A percentile compares a stretch with the other conserved stretches of the same genome.
Evolutionary conservation across 2,329 filamentous ascomycete species (phyloP).

Genomic region (Parafenestella ontariensis): DNA sequence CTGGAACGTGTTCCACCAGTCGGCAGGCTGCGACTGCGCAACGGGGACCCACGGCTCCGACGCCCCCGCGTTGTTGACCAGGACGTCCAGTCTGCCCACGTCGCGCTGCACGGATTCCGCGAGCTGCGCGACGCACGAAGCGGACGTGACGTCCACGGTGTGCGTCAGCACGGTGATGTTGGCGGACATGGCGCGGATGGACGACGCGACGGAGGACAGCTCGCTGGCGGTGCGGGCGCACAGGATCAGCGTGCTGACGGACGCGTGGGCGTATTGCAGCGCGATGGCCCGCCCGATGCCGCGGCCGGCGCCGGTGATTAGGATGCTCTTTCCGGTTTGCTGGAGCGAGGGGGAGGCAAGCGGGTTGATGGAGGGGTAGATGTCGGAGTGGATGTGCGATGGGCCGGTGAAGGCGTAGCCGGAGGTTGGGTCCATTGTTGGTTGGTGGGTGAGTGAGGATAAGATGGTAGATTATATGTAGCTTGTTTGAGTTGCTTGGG

Average conservation of each 20-base stretch:
- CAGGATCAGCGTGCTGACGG: slow-evolving; percentile 61
- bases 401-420: slow-evolving; percentile 26
- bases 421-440: slow-evolving; percentile 6
- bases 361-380: slow-evolving; percentile 61
- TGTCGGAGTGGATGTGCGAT: slow-evolving; percentile 53
- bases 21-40: slow-evolving; percentile 43
- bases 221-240: slow-evolving; percentile 54
- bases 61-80: slow-evolving; percentile 59
- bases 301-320: slow-evolving; percentile 64
- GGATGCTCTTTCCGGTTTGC: slow-evolving; percentile 49
- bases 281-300: slow-evolving; percentile 63
- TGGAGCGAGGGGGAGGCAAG: slow-evolving; percentile 28
- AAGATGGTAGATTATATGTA: too few relatives aligned
- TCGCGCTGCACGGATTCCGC: slow-evolving; percentile 45
- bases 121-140: slow-evolving; percentile 46
- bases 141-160: slow-evolving; percentile 53
- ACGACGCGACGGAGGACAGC: too few relatives aligned
- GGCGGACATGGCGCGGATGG: too few relatives aligned
- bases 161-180: slow-evolving; percentile 56
- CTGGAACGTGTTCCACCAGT: slow-evolving; percentile 55
- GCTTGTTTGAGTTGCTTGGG: too few relatives aligned
- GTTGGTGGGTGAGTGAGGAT: neutral
- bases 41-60: slow-evolving; percentile 42
- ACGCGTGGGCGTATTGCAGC: slow-evolving; percentile 63
- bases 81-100: slow-evolving; percentile 49